Percentiles rank a stretch among this genome's conserved stretches.
Evolutionary conservation across 2,329 filamentous ascomycete species (phyloP).

Genomic region (Fusarium staphyleae): DNA sequence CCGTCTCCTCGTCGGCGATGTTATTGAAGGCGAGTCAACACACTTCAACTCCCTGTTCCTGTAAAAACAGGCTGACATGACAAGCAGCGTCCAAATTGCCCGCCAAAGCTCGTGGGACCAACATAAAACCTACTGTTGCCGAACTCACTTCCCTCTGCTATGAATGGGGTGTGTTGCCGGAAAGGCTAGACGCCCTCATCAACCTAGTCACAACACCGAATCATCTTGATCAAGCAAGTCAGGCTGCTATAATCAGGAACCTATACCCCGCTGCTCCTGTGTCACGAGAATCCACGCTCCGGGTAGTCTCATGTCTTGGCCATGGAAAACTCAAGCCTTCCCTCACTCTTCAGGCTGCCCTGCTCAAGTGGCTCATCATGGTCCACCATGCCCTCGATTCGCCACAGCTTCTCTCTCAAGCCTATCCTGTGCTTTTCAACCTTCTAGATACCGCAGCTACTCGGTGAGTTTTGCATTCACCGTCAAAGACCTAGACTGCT

Average conservation of each 20-base stretch:
- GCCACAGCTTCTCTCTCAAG: slow-evolving; percentile 66
- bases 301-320: slow-evolving; percentile 75
- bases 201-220: slow-evolving; percentile 71
- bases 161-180: slow-evolving; percentile 69
- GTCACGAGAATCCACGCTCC: slow-evolving; percentile 65
- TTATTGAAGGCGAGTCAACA: slow-evolving; percentile 44
- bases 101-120: slow-evolving; percentile 69
- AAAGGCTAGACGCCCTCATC: slow-evolving; percentile 68
- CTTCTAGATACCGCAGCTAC: slow-evolving; percentile 81
- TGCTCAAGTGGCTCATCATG: slow-evolving; percentile 81
- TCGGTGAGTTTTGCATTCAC: slow-evolving; percentile 55
- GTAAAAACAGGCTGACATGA: not conserved
- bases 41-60: not conserved
- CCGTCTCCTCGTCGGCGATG: slow-evolving; percentile 47
- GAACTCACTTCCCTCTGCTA: slow-evolving; percentile 69
- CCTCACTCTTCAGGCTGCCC: slow-evolving; percentile 70
- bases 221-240: slow-evolving; percentile 77
- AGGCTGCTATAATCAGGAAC: slow-evolving; percentile 72
- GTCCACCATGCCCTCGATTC: slow-evolving; percentile 75
- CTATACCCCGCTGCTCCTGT: slow-evolving; percentile 76
- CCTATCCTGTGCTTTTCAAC: slow-evolving; percentile 81
- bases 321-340: slow-evolving; percentile 79
- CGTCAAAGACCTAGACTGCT: not conserved
- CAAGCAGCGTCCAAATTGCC: slow-evolving; percentile 63
- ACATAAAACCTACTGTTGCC: slow-evolving; percentile 70